Percentiles rank a stretch among this genome's conserved stretches.
phyloP scores from a whole-genome alignment of 2,329 filamentous ascomycete species.

The Fusarium pilosicola region DNA sequence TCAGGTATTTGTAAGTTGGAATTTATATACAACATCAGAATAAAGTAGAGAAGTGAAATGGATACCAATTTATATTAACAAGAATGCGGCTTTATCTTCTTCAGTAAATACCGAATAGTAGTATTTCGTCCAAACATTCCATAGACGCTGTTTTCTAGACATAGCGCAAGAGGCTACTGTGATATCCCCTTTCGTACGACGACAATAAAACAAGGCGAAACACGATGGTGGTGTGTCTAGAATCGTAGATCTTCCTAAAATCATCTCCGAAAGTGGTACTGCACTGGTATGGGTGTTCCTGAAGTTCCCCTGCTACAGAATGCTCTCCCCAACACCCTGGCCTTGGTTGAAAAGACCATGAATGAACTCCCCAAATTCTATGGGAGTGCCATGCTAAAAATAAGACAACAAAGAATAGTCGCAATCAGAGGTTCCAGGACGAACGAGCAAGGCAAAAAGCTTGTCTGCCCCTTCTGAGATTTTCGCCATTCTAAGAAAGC shows the following conservation, averaged over 20 bases:
- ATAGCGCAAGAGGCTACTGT: neutral
- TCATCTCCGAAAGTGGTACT: neutral
- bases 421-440: neutral
- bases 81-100: neutral
- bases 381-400: neutral
- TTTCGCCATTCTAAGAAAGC: neutral
- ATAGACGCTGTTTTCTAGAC: rapidly evolving
- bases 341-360: neutral
- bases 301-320: rapidly evolving
- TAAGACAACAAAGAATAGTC: neutral
- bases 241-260: neutral
- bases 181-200: no score
- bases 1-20: rapidly evolving
- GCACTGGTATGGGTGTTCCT: rapidly evolving
- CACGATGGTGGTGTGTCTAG: rapidly evolving
- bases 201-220: no score
- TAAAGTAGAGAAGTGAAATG: neutral
- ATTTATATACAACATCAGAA: no score
- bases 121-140: rapidly evolving
- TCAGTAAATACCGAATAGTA: no score
- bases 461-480: no score
- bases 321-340: neutral
- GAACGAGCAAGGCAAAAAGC: neutral
- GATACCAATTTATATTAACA: no score
- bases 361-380: no score